phyloP scores from a whole-genome alignment of 495 filamentous ascomycete genomes.

The Neurospora hispaniola region DNA sequence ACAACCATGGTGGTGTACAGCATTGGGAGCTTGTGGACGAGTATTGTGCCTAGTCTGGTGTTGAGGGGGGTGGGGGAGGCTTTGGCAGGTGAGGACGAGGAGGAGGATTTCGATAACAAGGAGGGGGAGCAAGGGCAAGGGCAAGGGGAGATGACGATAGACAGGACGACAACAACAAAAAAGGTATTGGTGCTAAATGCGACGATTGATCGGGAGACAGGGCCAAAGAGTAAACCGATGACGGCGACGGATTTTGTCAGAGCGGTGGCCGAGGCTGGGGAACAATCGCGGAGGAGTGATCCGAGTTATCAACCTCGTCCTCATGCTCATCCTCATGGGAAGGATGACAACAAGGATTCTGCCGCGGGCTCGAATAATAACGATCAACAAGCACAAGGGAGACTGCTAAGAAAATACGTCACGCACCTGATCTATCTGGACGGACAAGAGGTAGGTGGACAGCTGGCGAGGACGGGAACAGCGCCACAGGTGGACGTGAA shows the following conservation, averaged over 20 bases:
- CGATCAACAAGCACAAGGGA: no score
- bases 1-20: slow-evolving; percentile 71
- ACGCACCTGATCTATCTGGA: slow-evolving; percentile 80
- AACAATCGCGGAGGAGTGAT: slow-evolving; percentile 26
- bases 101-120: background rate
- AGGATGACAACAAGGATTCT: background rate
- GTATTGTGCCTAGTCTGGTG: slow-evolving; percentile 65
- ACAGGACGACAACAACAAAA: slow-evolving; percentile 23
- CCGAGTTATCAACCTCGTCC: background rate
- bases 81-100: slow-evolving; percentile 16
- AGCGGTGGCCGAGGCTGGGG: slow-evolving; percentile 61
- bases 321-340: background rate
- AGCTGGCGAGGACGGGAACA: slow-evolving; percentile 6
- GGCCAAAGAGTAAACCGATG: slow-evolving; percentile 47
- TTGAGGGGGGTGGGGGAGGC: slow-evolving; percentile 52
- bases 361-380: no score
- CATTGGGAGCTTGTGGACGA: slow-evolving; percentile 81
- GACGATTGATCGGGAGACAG: slow-evolving; percentile 75
- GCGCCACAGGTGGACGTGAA: slow-evolving; percentile 61
- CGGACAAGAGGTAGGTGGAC: slow-evolving; percentile 33
- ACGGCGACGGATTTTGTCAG: slow-evolving; percentile 66
- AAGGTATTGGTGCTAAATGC: slow-evolving; percentile 86
- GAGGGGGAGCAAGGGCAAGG: background rate
- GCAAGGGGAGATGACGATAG: background rate
- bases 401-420: slow-evolving; percentile 47